A percentile compares a stretch with the other conserved stretches of the same genome.
phyloP scores from a whole-genome alignment of 1,284 basidiomycete species.

The Leccinum angustisporum region DNA sequence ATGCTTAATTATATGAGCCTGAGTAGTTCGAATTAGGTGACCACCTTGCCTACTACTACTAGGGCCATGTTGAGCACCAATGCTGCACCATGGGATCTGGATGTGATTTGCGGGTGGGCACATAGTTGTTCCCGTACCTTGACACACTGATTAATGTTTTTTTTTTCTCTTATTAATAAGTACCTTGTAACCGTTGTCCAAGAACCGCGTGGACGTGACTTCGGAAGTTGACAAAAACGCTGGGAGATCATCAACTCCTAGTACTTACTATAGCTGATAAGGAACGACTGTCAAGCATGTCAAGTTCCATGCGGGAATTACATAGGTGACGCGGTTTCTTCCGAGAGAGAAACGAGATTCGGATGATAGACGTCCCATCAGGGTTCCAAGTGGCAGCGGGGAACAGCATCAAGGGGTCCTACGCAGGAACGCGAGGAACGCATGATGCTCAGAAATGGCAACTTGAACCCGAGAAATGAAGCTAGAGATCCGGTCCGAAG shows the following conservation, averaged over 20 bases:
- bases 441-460: constrained; percentile 56
- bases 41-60: not conserved
- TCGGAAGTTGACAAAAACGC: not conserved
- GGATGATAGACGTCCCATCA: constrained; percentile 41
- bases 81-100: not conserved
- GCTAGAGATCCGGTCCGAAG: constrained; percentile 51
- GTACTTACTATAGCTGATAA: not conserved
- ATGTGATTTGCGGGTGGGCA: not conserved
- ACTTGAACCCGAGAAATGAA: constrained; percentile 53
- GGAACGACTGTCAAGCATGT: constrained; percentile 47
- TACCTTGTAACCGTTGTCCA: not conserved
- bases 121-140: not conserved
- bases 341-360: constrained; percentile 64
- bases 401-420: not conserved
- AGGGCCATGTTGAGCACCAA: not conserved
- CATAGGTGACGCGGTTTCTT: constrained; percentile 70
- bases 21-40: not conserved
- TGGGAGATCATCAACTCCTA: not conserved
- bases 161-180: not conserved
- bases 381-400: constrained; percentile 62
- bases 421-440: constrained; percentile 20
- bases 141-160: not conserved
- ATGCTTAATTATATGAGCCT: not conserved
- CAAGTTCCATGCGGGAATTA: constrained; percentile 67
- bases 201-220: not conserved